These are phyloP conservation scores for Abrus precatorius DNA, from an alignment of 306 rosid species.

Conservation along the genomic window DNA sequence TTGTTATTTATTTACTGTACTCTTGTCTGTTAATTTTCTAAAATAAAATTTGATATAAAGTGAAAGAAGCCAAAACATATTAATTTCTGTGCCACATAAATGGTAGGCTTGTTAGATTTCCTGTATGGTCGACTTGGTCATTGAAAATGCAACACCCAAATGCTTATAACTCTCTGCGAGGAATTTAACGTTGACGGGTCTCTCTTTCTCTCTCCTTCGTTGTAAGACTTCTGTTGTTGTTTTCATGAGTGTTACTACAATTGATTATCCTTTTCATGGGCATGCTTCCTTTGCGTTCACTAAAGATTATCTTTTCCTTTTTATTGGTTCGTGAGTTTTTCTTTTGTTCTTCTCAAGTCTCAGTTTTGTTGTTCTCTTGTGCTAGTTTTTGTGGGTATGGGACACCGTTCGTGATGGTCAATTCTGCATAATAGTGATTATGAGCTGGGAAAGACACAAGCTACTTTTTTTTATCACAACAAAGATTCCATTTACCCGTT, in stretches of 20 bases:
- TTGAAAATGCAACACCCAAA: background rate
- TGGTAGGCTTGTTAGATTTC: background rate
- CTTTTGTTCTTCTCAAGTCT: background rate
- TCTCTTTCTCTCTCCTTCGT: slow-evolving; percentile 17
- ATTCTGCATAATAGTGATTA: background rate
- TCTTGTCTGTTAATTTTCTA: background rate
- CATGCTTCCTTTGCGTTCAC: slow-evolving; percentile 33
- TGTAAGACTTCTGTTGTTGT: background rate
- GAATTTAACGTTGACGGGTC: slow-evolving; percentile 35
- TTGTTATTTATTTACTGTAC: too few species aligned
- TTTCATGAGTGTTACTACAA: background rate
- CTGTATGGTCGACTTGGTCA: slow-evolving; percentile 44
- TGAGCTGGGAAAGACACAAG: background rate
- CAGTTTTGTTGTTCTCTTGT: background rate
- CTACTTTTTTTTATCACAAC: background rate
- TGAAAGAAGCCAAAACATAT: background rate
- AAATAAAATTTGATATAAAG: background rate
- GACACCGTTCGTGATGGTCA: background rate
- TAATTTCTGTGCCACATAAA: background rate
- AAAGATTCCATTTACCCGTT: background rate
- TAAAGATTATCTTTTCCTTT: background rate
- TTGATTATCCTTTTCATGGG: background rate
- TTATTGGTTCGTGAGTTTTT: background rate
- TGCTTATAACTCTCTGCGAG: background rate
- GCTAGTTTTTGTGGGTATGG: background rate